phyloP scores from a whole-genome alignment of 352 stramenopile genomes.

The Pythium brachiatum region DNA sequence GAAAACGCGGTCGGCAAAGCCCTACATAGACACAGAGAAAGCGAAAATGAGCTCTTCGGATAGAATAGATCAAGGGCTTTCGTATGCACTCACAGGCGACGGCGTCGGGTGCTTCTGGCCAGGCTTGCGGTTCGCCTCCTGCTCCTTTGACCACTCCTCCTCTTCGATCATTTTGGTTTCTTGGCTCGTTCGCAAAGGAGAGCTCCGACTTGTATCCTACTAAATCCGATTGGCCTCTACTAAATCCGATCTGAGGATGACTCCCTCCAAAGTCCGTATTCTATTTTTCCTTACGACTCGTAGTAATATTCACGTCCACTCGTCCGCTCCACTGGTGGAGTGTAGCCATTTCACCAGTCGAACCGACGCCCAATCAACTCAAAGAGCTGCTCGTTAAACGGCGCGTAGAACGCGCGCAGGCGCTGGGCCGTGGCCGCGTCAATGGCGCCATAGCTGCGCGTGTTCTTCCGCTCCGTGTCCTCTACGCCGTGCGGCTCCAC shows the following conservation, averaged over 20 bases:
- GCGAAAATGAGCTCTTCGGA: background rate
- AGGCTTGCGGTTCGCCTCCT: slow-evolving; percentile 85
- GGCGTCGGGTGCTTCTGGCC: slow-evolving; percentile 87
- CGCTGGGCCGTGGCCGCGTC: slow-evolving; percentile 26
- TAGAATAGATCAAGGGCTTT: background rate
- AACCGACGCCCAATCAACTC: slow-evolving; percentile 47
- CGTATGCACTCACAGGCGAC: slow-evolving; percentile 48
- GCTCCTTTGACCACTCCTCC: slow-evolving; percentile 89
- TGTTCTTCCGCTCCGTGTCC: slow-evolving; percentile 68
- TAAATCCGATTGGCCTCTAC: slow-evolving; percentile 4
- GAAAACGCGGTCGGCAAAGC: slow-evolving; percentile 87
- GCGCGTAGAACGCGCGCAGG: slow-evolving; percentile 63
- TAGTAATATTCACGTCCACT: background rate
- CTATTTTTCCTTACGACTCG: background rate
- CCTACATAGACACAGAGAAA: slow-evolving; percentile 29
- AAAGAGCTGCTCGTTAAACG: slow-evolving; percentile 67
- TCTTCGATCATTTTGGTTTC: slow-evolving; percentile 64
- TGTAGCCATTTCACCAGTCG: slow-evolving; percentile 25
- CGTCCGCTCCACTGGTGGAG: background rate
- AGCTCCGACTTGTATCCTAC: background rate
- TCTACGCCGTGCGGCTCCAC: slow-evolving; percentile 28
- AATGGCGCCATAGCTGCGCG: slow-evolving; percentile 50
- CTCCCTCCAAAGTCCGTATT: slow-evolving; percentile 8
- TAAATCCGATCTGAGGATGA: slow-evolving; percentile 10
- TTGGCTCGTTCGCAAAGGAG: slow-evolving; percentile 1